Conservation (phyloP, 2,329 filamentous ascomycete species). For the Rutstroemia sp. region DNA sequence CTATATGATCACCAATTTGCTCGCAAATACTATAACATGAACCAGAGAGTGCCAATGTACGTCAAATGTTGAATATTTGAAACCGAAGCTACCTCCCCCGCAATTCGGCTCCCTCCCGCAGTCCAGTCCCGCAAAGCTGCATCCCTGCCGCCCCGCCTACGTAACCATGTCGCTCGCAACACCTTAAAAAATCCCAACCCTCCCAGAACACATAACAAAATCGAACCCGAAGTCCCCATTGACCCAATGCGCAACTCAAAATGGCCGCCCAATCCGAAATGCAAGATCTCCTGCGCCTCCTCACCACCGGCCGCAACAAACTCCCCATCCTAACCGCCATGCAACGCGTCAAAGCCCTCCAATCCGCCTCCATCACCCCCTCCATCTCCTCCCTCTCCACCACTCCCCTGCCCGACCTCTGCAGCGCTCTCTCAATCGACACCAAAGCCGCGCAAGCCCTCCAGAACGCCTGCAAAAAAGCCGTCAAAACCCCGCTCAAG, state of each 20-base stretch:
- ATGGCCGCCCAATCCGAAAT: constrained; percentile 44
- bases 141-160: no score
- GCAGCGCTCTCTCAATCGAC: constrained; percentile 20
- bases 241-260: not conserved
- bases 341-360: constrained; percentile 49
- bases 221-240: no score
- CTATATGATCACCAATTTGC: no score
- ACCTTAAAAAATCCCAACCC: no score
- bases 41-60: no score
- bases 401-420: constrained; percentile 18
- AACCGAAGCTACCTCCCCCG: no score
- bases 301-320: constrained; percentile 46
- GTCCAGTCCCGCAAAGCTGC: no score
- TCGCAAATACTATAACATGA: no score
- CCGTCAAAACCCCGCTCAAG: constrained; percentile 19
- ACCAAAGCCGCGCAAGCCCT: constrained; percentile 28
- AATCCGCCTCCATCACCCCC: constrained; percentile 41
- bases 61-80: no score
- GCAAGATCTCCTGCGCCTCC: constrained; percentile 52
- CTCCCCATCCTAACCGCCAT: constrained; percentile 53
- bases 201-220: no score
- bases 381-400: constrained; percentile 24
- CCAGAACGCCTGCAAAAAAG: constrained; percentile 25
- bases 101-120: no score
- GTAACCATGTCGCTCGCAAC: no score